Conservation (phyloP, 306 rosid species). For the Cucurbita ficifolia region DNA sequence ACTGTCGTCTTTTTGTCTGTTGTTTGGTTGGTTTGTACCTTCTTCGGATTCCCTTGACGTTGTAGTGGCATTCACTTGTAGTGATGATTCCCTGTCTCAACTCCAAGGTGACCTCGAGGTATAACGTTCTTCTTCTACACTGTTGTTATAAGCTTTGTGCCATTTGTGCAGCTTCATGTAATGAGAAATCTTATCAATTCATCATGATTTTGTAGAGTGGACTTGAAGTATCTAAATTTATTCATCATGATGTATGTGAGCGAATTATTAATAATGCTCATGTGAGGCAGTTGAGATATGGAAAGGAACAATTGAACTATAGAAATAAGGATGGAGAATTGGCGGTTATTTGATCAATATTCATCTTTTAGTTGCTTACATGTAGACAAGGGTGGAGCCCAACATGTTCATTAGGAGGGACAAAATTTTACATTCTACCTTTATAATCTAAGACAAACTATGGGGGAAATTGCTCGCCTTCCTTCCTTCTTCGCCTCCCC, state of each 20-base stretch:
- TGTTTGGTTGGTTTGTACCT: slow-evolving; percentile 80
- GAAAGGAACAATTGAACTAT: not conserved
- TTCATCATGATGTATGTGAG: not conserved
- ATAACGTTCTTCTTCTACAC: slow-evolving; percentile 10
- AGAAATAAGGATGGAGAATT: not conserved
- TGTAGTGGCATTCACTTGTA: slow-evolving; percentile 52
- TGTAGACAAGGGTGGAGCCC: not conserved
- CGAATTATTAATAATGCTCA: not conserved
- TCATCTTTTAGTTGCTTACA: not conserved
- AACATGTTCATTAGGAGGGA: not conserved
- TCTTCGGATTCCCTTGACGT: slow-evolving; percentile 57
- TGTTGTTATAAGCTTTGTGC: not conserved
- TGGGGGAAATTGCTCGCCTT: not conserved
- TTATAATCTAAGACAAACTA: not conserved
- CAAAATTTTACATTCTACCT: not conserved
- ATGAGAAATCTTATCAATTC: not conserved
- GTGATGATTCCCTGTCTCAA: slow-evolving; percentile 26
- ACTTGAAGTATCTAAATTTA: not conserved
- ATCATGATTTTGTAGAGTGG: not conserved
- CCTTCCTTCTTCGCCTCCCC: not conserved
- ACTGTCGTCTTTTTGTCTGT: slow-evolving; percentile 27
- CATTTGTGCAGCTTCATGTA: not conserved
- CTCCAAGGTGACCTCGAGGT: slow-evolving; percentile 42
- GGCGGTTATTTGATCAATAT: not conserved
- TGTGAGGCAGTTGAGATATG: not conserved